Percentiles rank a stretch among this genome's conserved stretches.
These are phyloP conservation scores for Penicillium hesseltinei DNA, from an alignment of 2,329 filamentous ascomycete genomes.

Conservation along the genomic window DNA sequence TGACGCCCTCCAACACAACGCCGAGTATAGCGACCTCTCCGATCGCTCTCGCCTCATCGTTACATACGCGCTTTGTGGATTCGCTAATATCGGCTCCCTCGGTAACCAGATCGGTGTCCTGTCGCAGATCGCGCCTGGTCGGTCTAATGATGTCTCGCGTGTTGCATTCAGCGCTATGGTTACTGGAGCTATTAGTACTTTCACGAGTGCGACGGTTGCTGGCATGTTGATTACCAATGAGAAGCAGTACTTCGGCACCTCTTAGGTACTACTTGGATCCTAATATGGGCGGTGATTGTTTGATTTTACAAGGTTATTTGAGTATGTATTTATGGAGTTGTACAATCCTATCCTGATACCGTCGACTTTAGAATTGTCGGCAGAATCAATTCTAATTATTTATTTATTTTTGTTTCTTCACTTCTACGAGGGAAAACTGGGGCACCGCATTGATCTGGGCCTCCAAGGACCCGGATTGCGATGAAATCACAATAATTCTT, in stretches of 20 bases:
- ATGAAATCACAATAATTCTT: no score
- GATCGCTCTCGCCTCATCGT: constrained; percentile 75
- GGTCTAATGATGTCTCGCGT: constrained; percentile 70
- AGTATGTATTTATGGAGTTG: neutral
- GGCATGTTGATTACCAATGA: constrained; percentile 68
- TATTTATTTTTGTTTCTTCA: neutral
- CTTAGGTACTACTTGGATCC: neutral
- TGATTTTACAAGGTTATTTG: neutral
- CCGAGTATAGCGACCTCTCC: constrained; percentile 59
- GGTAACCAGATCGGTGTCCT: constrained; percentile 89
- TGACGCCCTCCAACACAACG: constrained; percentile 52
- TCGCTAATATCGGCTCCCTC: constrained; percentile 82
- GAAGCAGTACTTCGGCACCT: constrained; percentile 23
- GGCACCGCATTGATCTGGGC: no score
- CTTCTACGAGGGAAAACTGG: no score
- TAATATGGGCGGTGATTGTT: neutral
- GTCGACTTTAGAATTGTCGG: no score
- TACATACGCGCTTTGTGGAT: constrained; percentile 78
- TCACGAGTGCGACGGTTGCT: constrained; percentile 75
- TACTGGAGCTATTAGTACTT: constrained; percentile 73
- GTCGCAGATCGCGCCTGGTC: constrained; percentile 72
- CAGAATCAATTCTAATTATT: neutral
- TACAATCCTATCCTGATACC: no score
- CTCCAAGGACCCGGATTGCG: no score
- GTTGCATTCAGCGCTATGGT: constrained; percentile 75